Percentiles rank a stretch among this genome's conserved stretches.
phyloP scores from a whole-genome alignment of 208 protist species.

The Wallacemonas sp. region DNA sequence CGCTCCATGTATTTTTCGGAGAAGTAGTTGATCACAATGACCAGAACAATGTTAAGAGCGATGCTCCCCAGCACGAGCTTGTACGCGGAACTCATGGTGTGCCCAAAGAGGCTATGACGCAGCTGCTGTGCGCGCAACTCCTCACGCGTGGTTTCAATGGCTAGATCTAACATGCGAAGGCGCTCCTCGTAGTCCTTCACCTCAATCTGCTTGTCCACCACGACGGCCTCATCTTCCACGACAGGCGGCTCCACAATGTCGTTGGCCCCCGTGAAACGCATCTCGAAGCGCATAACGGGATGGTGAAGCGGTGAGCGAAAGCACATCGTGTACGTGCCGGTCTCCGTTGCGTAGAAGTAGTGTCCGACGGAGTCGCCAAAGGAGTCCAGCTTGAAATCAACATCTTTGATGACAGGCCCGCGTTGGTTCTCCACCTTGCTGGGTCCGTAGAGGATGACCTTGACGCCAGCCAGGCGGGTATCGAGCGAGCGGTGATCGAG shows the following conservation, averaged over 20 bases:
- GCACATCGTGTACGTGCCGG: constrained; percentile 69
- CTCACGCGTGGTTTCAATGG: constrained; percentile 55
- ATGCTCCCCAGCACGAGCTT: constrained; percentile 48
- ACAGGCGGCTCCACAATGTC: constrained; percentile 53
- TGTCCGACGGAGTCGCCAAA: constrained; percentile 45
- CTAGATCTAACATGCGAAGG: constrained; percentile 60
- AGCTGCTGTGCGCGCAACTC: constrained; percentile 60
- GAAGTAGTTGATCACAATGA: constrained; percentile 37
- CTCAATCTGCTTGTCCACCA: constrained; percentile 68
- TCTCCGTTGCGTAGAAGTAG: constrained; percentile 66
- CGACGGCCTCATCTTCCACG: constrained; percentile 46
- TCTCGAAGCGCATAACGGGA: constrained; percentile 60
- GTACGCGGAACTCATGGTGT: constrained; percentile 45
- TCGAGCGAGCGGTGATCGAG: constrained; percentile 62
- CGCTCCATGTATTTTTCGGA: constrained; percentile 58
- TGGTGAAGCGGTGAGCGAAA: constrained; percentile 50
- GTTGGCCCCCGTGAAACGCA: constrained; percentile 59
- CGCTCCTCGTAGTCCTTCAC: constrained; percentile 56
- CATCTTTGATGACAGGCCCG: constrained; percentile 22
- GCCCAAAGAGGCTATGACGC: constrained; percentile 54
- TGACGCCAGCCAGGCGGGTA: constrained; percentile 52
- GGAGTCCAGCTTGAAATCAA: constrained; percentile 35
- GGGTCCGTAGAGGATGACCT: constrained; percentile 48
- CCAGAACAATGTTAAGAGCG: constrained; percentile 55
- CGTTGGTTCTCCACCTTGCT: constrained; percentile 27